Base-by-base conservation (phyloP, 2,329 filamentous ascomycete genomes). In the Cercospora sesami region DNA sequence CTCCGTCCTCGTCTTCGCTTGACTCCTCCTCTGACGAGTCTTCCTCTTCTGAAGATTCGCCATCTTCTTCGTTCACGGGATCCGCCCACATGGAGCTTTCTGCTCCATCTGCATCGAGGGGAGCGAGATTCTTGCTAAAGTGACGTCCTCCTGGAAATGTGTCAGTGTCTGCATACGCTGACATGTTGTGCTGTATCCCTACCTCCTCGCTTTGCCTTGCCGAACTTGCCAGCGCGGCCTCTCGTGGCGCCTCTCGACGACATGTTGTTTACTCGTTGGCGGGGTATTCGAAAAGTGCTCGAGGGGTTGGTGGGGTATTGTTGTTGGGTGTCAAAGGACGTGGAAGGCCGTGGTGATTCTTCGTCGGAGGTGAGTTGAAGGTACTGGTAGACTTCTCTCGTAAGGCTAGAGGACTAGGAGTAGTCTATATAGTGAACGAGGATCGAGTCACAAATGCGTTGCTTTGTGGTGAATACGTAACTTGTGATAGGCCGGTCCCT, bases 161-260 rank as follows among this genome's bases (percentile, higher is more conserved):
- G 51, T 74, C 57, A 74, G 74, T 76, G 66, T 64, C 3, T 30
- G 36, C 14, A 31, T 23, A 16, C 14, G 48, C 23, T 39, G 30
- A 30, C 18, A 28, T 36, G 2, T 42, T 39, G 5, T 59, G 48
- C 71, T 42, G 75, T 84, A 72, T 63, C 76, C 86, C 75, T 82
- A 94, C 94, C 94, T 86, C 94, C 94, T 82, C 94, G 87, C 75
- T 92, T 93, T 74, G 91, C 93, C 85, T 97, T 98, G 84, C 89
- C 91, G 81, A 94, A 97, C 83, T 98, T 98, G 81, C 94, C 93
- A 76, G 91, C 93, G 78, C 94, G 91, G 75, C 92, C 93, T 79
- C 93, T 80, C 73, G 80, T 80, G 74, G 80, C 80, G 69, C 73
- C 76, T 59, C 62, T 64, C 31, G 48, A 58, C 69, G 90, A 83